These are phyloP conservation scores for Jaltomata sinuosa DNA, from an alignment of 257 asterid species.

Conservation along the genomic window DNA sequence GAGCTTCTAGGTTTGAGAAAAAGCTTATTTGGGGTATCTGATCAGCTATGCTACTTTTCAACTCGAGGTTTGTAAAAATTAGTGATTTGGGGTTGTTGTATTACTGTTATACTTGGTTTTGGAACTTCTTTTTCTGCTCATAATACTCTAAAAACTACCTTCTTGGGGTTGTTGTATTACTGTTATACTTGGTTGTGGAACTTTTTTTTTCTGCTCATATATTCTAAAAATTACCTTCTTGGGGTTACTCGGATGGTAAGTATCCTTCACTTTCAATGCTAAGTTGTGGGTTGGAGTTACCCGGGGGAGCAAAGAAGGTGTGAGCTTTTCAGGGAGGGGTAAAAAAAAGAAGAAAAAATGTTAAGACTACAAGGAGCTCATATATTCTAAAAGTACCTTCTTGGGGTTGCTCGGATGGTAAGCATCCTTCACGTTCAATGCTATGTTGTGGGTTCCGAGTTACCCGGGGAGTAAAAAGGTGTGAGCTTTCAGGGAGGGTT, in stretches of 20 bases:
- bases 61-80: slow-evolving; percentile 38
- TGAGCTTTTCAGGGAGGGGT: not conserved
- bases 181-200: no score
- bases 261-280: not conserved
- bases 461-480: no score
- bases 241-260: not conserved
- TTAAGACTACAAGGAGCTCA: no score
- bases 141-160: no score
- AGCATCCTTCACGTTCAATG: not conserved
- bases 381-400: no score
- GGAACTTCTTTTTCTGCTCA: no score
- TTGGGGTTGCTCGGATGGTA: not conserved
- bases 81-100: not conserved
- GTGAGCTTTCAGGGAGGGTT: no score
- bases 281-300: not conserved
- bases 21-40: slow-evolving; percentile 32
- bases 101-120: no score
- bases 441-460: not conserved
- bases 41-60: slow-evolving; percentile 39
- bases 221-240: no score
- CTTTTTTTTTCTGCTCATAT: no score
- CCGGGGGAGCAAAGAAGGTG: not conserved
- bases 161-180: no score
- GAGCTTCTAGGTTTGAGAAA: slow-evolving; percentile 22
- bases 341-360: not conserved